Base-by-base conservation (phyloP, 116 monocot species). In the Phalaenopsis hybrid region DNA sequence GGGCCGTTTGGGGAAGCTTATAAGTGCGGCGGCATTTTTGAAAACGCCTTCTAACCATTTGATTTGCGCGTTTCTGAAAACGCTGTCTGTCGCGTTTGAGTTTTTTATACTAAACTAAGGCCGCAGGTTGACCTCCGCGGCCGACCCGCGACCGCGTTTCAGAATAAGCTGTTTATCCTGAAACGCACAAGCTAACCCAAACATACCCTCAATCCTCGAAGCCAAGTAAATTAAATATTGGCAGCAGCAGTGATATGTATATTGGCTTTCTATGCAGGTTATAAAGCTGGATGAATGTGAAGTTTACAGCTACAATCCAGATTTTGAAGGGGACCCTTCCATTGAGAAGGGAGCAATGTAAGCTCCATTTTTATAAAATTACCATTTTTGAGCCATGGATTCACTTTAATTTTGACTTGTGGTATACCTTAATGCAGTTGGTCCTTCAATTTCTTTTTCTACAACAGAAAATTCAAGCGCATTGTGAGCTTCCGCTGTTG, bases 381-480 rank as follows among this genome's bases (percentile, higher is more conserved):
- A 43, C 12, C 4, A n/a, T n/a, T 4, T 20, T 44, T 21, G 18
- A 51, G 23, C 77, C 51, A 51, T 50, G 17, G 20, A 12, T 51
- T 77, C 51, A 9, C 48, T 31, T 77, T 28, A 77, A 5, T 23
- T 25, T 13, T 50, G 12, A 51, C 8, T 16, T 51, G 33, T 50
- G 49, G 10, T 1, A 58, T 41, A 77, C 46, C 23, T 63, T 37
- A 12, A 41, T 78, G 82, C 89, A 98, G 98, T 84, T 98, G 98
- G 95, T 93, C 98, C 9, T 89, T 90, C 88, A 90, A 91, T 80
- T 98, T 90, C 85, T 95, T 98, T 80, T 98, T 98, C 86, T 98
- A 98, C 87, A 98, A 95, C 63, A 89, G 82, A 79, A 98, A 98
- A 77, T 84, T 95, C 25, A 98, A 95, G 83, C 89, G 98, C 8